These are phyloP conservation scores for Xylogone sp. DNA, from an alignment of 2,329 filamentous ascomycete species.

Conservation along the genomic window DNA sequence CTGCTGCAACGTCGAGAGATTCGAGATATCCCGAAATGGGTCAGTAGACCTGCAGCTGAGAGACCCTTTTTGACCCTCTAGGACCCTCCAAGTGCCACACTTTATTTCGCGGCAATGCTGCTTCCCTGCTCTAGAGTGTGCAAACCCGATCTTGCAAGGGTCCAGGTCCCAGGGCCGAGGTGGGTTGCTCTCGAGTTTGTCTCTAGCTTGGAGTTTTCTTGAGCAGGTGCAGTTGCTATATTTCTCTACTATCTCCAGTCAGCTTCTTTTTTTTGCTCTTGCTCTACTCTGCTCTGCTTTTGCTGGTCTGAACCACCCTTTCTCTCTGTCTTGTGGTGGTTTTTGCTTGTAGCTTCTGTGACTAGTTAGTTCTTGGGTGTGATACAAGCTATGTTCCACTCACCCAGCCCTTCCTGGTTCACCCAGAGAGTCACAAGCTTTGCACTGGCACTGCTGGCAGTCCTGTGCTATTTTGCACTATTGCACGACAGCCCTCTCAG, in stretches of 20 bases:
- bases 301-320: no score
- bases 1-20: not conserved
- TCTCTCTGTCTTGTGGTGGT: not conserved
- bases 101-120: not conserved
- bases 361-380: no score
- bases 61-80: no score
- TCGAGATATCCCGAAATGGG: not conserved
- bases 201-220: not conserved
- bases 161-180: not conserved
- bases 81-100: not conserved
- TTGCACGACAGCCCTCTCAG: slow-evolving; percentile 5
- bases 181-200: not conserved
- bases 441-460: slow-evolving; percentile 7
- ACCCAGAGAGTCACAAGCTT: slow-evolving; percentile 12
- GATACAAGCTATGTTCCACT: not conserved
- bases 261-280: not conserved
- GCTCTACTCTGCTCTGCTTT: not conserved
- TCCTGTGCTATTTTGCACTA: slow-evolving; percentile 11
- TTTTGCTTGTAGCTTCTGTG: not conserved
- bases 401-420: slow-evolving; percentile 9
- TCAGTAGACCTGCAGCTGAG: not conserved
- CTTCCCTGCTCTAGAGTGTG: not conserved
- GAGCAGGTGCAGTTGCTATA: not conserved
- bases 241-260: not conserved
- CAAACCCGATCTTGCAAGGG: not conserved